Evolutionary conservation across 2,329 filamentous ascomycete genomes (phyloP).

Genomic region (Metarhizium brunneum): DNA sequence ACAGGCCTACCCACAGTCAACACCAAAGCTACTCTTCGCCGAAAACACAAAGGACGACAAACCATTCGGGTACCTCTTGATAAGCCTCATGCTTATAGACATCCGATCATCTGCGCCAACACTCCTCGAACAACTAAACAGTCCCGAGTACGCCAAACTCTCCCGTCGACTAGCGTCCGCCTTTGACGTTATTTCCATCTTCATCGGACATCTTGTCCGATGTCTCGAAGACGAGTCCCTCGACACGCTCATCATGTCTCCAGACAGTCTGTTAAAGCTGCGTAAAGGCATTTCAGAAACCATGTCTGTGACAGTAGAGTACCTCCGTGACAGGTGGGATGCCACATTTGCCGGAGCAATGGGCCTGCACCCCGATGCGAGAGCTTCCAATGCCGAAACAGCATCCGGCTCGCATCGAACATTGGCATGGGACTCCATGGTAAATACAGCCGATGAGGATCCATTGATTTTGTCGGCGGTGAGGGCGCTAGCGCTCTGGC

Average conservation of each 20-base stretch:
- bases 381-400: slow-evolving; percentile 32
- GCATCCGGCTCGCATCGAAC: slow-evolving; percentile 35
- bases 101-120: slow-evolving; percentile 53
- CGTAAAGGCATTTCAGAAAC: slow-evolving; percentile 53
- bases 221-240: slow-evolving; percentile 39
- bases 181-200: slow-evolving; percentile 53
- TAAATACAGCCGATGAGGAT: slow-evolving; percentile 40
- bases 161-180: slow-evolving; percentile 48
- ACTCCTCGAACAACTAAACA: slow-evolving; percentile 49
- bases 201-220: slow-evolving; percentile 47
- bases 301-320: slow-evolving; percentile 53
- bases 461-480: slow-evolving; percentile 50
- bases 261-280: slow-evolving; percentile 52
- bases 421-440: slow-evolving; percentile 50
- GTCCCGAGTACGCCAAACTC: slow-evolving; percentile 37
- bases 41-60: slow-evolving; percentile 33
- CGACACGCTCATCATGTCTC: slow-evolving; percentile 36
- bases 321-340: slow-evolving; percentile 62
- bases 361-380: slow-evolving; percentile 50
- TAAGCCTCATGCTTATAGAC: slow-evolving; percentile 58
- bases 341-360: slow-evolving; percentile 52
- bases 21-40: slow-evolving; percentile 43
- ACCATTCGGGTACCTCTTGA: slow-evolving; percentile 51
- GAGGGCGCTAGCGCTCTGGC: slow-evolving; percentile 52
- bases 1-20: slow-evolving; percentile 39